These are phyloP conservation scores for Clitopilus hobsonii DNA, from an alignment of 768 basidiomycete species.

Conservation along the genomic window DNA sequence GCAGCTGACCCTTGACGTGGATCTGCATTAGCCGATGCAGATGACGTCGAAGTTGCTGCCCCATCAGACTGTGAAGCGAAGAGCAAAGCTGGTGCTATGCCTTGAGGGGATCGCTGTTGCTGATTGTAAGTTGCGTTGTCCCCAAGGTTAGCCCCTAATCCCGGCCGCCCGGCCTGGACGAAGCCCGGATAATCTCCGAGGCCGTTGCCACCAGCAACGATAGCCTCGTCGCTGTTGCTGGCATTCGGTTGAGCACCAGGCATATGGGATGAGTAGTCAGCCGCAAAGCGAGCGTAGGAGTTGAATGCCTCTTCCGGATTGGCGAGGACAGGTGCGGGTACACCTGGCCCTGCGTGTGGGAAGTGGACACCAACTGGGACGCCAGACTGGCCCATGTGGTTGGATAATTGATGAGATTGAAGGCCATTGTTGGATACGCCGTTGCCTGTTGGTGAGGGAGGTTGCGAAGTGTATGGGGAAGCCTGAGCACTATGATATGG, in stretches of 20 bases:
- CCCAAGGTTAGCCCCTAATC: not conserved
- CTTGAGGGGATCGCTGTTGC: slow-evolving; percentile 10
- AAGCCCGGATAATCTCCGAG: slow-evolving; percentile 8
- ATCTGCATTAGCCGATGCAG: slow-evolving; percentile 9
- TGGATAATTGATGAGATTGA: slow-evolving; percentile 1
- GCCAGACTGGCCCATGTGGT: slow-evolving; percentile 1
- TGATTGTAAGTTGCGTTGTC: not conserved
- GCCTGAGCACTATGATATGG: slow-evolving; percentile 21
- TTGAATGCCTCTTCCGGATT: slow-evolving; percentile 59
- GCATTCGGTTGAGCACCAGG: slow-evolving; percentile 50
- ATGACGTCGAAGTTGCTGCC: slow-evolving; percentile 9
- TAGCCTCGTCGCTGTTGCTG: slow-evolving; percentile 30
- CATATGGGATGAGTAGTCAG: slow-evolving; percentile 58
- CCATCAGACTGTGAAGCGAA: slow-evolving; percentile 11
- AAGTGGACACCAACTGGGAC: slow-evolving; percentile 10
- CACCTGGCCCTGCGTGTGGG: slow-evolving; percentile 2
- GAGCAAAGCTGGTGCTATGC: slow-evolving; percentile 18
- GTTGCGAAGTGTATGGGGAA: slow-evolving; percentile 35
- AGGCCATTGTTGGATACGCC: slow-evolving; percentile 19
- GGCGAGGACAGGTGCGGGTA: slow-evolving; percentile 24
- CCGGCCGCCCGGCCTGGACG: not conserved
- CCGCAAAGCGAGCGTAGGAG: slow-evolving; percentile 58
- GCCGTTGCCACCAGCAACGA: slow-evolving; percentile 3
- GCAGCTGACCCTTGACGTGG: slow-evolving; percentile 12
- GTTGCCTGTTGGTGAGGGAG: slow-evolving; percentile 37